Base-by-base conservation (phyloP, 441 rosid species). In the Rhodomyrtus psidioides region DNA sequence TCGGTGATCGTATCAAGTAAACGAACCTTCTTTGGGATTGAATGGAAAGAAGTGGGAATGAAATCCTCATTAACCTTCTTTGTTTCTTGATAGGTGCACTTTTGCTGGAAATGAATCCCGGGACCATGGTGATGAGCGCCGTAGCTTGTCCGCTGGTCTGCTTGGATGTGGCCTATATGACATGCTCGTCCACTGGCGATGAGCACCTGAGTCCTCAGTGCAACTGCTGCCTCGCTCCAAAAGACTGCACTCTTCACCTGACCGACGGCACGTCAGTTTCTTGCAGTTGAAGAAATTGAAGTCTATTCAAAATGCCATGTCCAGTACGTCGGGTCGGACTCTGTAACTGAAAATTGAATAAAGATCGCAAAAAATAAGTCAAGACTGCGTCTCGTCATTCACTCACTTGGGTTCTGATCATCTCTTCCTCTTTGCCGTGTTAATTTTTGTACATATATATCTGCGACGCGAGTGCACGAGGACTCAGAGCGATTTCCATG, bases 121-220 rank as follows among this genome's bases (percentile, higher is more conserved):
- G 53, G 76, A 55, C 16, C 51, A 21, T 16, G 42, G 84, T 81
- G 44, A 60, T 7, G 46, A 27, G 65, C 46, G 56, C 53, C 17
- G 55, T 4, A 24, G 83, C 79, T 81, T 79, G 87, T 56, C 84
- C 76, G 9, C 57, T 42, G 27, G 15, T 44, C 87, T 85, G 87
- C 84, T 49, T 81, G 42, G 81, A 85, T 56, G 87, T 81, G 59
- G 49, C 28, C 26, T 81, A 81, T 55, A 81, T 85, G 87, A 85
- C 87, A 4, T 85, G 87, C n/a, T 56, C 84, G 14, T 81, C 87
- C 57, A 46, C 87, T 14, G 84, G 87, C 26, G 84, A 81, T 51
- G 34, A 79, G 83, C 87, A 81, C 46, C 84, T 85, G 84, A 85
- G 84, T 74, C 87, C 84, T n/a, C 51, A 12, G 27, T 85, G 87